phyloP scores from a whole-genome alignment of 495 filamentous ascomycete species.

The Physcia stellaris region DNA sequence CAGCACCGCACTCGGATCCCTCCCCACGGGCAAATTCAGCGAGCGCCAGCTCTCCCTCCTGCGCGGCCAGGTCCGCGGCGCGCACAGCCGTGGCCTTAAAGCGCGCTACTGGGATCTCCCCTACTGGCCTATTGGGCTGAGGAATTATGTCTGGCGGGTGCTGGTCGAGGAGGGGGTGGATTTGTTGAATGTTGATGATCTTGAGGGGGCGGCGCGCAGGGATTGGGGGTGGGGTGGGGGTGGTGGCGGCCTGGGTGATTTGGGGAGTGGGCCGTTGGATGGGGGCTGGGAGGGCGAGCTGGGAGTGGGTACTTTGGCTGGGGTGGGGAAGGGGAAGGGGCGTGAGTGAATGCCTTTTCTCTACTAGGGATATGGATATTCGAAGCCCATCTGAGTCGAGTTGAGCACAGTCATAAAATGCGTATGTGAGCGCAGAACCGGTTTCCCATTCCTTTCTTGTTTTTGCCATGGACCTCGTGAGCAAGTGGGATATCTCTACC shows the following conservation, averaged over 20 bases:
- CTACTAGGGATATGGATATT: too few species aligned
- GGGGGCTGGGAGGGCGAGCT: background rate
- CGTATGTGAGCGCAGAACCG: too few species aligned
- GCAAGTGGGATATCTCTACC: too few species aligned
- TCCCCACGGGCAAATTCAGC: constrained; percentile 16
- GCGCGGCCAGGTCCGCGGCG: constrained; percentile 50
- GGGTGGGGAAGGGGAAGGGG: too few species aligned
- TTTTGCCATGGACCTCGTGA: too few species aligned
- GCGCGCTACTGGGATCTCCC: constrained; percentile 73
- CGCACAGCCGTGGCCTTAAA: constrained; percentile 54
- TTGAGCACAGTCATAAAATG: too few species aligned
- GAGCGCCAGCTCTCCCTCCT: constrained; percentile 43
- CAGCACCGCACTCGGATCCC: constrained; percentile 18
- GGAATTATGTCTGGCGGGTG: constrained; percentile 63
- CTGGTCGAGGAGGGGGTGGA: constrained; percentile 60
- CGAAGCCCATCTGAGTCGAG: too few species aligned
- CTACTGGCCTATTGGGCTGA: constrained; percentile 55
- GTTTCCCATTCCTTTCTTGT: too few species aligned
- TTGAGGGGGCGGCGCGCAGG: constrained; percentile 32
- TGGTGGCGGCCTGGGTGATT: constrained; percentile 1
- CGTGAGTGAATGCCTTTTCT: too few species aligned
- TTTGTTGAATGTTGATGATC: constrained; percentile 56
- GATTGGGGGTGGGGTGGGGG: constrained; percentile 23
- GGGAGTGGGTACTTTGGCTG: background rate
- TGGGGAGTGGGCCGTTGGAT: background rate